These are phyloP conservation scores for Lachancea nothofagi DNA, from an alignment of 805 yeast genomes.

Conservation along the genomic window DNA sequence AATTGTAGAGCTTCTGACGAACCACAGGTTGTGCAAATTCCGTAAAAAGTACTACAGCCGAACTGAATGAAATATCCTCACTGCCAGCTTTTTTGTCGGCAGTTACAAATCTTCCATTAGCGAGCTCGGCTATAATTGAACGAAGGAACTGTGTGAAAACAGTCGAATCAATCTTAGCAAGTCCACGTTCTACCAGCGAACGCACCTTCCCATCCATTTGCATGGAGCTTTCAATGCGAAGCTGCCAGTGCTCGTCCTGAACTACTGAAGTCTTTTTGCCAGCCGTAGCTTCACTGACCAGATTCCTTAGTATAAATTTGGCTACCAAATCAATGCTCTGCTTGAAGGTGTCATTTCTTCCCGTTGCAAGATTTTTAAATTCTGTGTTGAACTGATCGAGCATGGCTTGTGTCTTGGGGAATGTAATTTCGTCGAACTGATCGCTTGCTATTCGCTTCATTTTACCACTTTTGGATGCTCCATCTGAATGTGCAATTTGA, in stretches of 20 bases:
- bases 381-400: neutral
- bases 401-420: neutral
- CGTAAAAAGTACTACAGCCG: neutral
- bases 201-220: conserved; percentile 44
- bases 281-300: conserved; percentile 61
- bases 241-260: conserved; percentile 69
- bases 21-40: neutral
- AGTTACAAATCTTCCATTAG: neutral
- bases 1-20: neutral
- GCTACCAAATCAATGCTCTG: conserved; percentile 37
- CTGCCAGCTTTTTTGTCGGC: neutral
- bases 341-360: neutral
- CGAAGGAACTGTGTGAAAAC: neutral
- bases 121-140: neutral
- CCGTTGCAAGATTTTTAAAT: no score
- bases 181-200: neutral
- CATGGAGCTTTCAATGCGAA: conserved; percentile 62
- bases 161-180: neutral
- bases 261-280: conserved; percentile 50
- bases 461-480: neutral
- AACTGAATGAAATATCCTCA: neutral
- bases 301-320: conserved; percentile 48
- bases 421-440: neutral
- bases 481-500: conserved; percentile 37
- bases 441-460: neutral